Evolutionary conservation across 2,329 filamentous ascomycete species (phyloP), one percentile per base, ranked within the genome.

Genomic region (Westerdykella aurantiaca): DNA sequence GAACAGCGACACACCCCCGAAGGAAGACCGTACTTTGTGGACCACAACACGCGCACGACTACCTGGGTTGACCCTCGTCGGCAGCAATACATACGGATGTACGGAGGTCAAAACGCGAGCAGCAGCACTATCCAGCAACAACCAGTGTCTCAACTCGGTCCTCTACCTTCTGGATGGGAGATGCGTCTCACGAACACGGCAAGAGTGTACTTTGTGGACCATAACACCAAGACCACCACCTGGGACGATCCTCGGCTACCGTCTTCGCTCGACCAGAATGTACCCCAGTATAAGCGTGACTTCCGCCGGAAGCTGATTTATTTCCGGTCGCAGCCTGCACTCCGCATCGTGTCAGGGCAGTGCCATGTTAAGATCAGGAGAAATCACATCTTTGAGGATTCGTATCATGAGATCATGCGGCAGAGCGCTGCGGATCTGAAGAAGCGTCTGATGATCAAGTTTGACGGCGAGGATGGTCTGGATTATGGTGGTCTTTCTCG

Each of bases 361-460:
- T 97, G 93, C 64, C 93, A 98, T 65, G 93, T 98, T 70, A 98
- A 98, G 76, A 88, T 98, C 54, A 81, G 93, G 58, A 82, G 93
- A 68, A 90, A 88, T 61, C 90, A 96, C 67, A 98, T 98, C 55
- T 98, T 98, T 58, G 93, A 98, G 69, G 93, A 98, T 66, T 96
- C 91, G 0, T 98, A 97, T 69, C 90, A 93, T 53, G 93, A 98
- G 70, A 96, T 98, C 56, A 96, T 95, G 76, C 83, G 91, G 41
- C 93, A 97, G 71, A 95, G 88, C 47, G 88, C 93, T 39, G 90
- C 86, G 13, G 93, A 98, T 68, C 72, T 98, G 51, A 98, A 98
- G 82, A 98, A 98, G 74, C 82, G 93, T 39, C 71, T 98, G 53
- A 98, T 98, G 93, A 95, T 98, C 72, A 98, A 98, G 73, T 98